phyloP scores from a whole-genome alignment of 306 rosid species.

The Gastrolobium bilobum region DNA sequence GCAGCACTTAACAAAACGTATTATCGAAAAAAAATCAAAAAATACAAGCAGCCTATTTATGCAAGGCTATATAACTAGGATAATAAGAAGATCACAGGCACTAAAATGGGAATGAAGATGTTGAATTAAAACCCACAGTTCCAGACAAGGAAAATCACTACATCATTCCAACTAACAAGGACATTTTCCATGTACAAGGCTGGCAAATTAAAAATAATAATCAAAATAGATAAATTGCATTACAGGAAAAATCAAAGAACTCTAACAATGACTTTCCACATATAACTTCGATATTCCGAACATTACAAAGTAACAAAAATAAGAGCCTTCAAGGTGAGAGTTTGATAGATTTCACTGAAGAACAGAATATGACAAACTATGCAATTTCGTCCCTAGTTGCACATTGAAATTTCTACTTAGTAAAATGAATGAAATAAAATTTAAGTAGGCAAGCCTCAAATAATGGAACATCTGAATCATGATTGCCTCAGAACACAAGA shows the following conservation, averaged over 20 bases:
- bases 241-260: slow-evolving; percentile 20
- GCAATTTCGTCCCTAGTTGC: slow-evolving; percentile 24
- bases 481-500: slow-evolving; percentile 32
- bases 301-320: slow-evolving; percentile 27
- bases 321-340: slow-evolving; percentile 27
- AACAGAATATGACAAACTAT: slow-evolving; percentile 31
- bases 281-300: slow-evolving; percentile 24
- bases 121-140: slow-evolving; percentile 36
- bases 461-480: slow-evolving; percentile 11
- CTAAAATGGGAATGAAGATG: slow-evolving; percentile 23
- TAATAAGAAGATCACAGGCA: slow-evolving; percentile 14
- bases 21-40: slow-evolving; percentile 13
- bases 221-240: slow-evolving; percentile 9
- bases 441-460: slow-evolving; percentile 10
- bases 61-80: slow-evolving; percentile 7
- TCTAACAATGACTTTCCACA: slow-evolving; percentile 18
- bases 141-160: slow-evolving; percentile 26
- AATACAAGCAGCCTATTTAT: slow-evolving; percentile 5
- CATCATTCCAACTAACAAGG: slow-evolving; percentile 34
- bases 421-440: slow-evolving; percentile 37
- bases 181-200: slow-evolving; percentile 13
- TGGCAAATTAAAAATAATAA: slow-evolving; percentile 28
- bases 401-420: slow-evolving; percentile 22
- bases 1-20: slow-evolving; percentile 35
- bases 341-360: slow-evolving; percentile 2